Base-by-base conservation (phyloP, 176 grass and related monocot genomes). In the Eragrostis nindensis region DNA sequence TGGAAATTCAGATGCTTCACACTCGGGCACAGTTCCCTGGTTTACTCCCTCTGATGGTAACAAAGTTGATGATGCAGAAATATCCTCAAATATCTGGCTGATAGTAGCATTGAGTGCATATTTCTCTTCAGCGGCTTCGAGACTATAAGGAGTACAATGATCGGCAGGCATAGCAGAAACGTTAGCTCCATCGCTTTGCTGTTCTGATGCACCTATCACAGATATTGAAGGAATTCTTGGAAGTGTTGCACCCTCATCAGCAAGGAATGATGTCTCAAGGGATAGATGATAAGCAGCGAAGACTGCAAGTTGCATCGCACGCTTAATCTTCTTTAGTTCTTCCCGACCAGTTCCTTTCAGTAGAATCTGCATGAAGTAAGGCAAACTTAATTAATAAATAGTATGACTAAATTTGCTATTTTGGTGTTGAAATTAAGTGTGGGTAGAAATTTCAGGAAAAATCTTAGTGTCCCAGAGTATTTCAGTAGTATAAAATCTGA, bases 221-320 rank as follows among this genome's bases (percentile, higher is more conserved):
- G 71, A 68, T 80, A 62, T 41, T 74, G 70, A 87, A 84, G 80
- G 69, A 83, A 83, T 71, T 73, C 65, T 86, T 62, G 87, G 78
- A 70, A 91, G 42, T 66, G 74, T 88, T 48, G 95, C 91, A 6
- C 95, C 95, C 82, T 94, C 95, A 60, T 97, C 95, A 41, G 85
- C 90, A 78, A 97, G 83, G 53, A 94, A 97, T 78, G 95, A 97
- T 29, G 83, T 91, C 80, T 97, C 87, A 47, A 90, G 74, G 69
- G 80, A 94, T 43, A 97, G 85, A 81, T 97, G 95, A 90, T 97
- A 92, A 39, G 95, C 90, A 74, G 95, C 95, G 89, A 97, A 97
- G 21, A 85, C 81, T 83, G 92, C 92, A 66, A 89, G 86, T 62
- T 90, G 87, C 50, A 89, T 79, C 67, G 78, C 90, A 74, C 61